phyloP scores from a whole-genome alignment of 164 flowering plant genomes.

The Euptelea pleiosperma region DNA sequence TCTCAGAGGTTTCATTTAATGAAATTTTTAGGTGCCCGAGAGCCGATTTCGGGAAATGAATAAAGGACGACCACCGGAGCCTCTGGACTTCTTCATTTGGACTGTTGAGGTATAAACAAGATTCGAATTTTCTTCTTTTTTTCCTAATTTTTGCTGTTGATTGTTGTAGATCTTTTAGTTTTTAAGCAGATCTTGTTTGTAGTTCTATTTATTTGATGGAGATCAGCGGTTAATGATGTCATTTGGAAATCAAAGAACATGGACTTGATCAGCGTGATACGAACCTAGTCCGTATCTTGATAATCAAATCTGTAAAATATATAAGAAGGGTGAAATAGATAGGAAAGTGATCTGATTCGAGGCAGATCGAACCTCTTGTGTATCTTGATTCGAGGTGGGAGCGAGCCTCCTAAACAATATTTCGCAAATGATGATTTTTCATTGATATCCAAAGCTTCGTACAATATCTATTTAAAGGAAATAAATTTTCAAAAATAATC shows the following conservation, averaged over 20 bases:
- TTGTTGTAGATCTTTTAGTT: neutral
- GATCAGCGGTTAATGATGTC: conserved; percentile 1
- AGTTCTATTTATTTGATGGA: neutral
- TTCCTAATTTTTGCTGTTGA: neutral
- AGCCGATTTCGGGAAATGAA: conserved; percentile 41
- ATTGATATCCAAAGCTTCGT: too few species aligned
- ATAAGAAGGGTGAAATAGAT: too few species aligned
- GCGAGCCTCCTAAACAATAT: too few species aligned
- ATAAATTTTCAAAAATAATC: too few species aligned
- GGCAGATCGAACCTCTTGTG: too few species aligned
- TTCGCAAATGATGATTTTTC: too few species aligned
- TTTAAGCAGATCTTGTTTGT: neutral
- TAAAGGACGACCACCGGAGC: conserved; percentile 76
- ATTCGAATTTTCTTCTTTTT: neutral
- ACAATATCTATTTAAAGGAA: too few species aligned
- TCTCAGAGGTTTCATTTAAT: neutral
- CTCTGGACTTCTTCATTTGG: conserved; percentile 95
- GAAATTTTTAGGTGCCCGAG: conserved; percentile 6
- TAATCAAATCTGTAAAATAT: too few species aligned
- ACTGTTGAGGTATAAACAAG: conserved; percentile 66
- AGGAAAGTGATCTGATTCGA: too few species aligned
- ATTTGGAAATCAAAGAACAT: conserved; percentile 8
- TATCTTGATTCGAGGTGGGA: too few species aligned
- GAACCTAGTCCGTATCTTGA: too few species aligned
- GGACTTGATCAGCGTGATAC: conserved; percentile 1